Base-by-base conservation (phyloP, 176 grass and related monocot genomes). In the Tuctoria greenei region DNA sequence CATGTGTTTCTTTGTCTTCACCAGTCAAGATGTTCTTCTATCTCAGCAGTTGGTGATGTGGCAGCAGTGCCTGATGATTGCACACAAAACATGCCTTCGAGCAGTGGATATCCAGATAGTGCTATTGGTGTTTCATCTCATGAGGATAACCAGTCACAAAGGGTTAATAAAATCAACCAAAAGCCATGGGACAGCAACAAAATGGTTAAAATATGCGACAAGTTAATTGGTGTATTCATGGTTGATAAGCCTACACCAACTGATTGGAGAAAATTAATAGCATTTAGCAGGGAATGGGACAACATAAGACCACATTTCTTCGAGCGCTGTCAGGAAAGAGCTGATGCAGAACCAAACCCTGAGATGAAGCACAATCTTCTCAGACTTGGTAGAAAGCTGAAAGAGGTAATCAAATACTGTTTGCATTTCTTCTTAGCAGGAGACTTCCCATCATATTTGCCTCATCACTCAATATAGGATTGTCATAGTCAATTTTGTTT, bases 211-310 rank as follows among this genome's bases (percentile, higher is more conserved):
- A 83, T 93, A 79, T 89, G 78, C 10, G 94, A 97, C 76, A 97
- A 93, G 65, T 78, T 91, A 75, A 93, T 97, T 45, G 86, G 87
- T 27, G 83, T 97, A 13, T 97, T 97, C 61, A 81, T 97, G 71
- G 93, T 93, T 12, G 93, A 93, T 43, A 97, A 93, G 50, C 83
- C 90, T 31, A 91, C 83, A 20, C 77, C 88, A 36, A 81, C 75
- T 9, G 88, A 93, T 73, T 97, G 93, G 93, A 97, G 88, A 82
- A 97, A 87, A 23, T 80, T 97, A 41, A 45, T 97, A 20, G 90
- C 31, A 35, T 97, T 91, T 67, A 97, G 94, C 74, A 87, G 77
- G 62, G 77, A 86, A 73, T 93, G 94, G 91, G 85, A 80, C 66
- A 90, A 85, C 50, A 91, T 87, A 41, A 75, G 88, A 59, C 88